A percentile compares a stretch with the other conserved stretches of the same genome.
Evolutionary conservation across 176 grass and related monocot species (phyloP).

Genomic region (Saccharum officinarum): DNA sequence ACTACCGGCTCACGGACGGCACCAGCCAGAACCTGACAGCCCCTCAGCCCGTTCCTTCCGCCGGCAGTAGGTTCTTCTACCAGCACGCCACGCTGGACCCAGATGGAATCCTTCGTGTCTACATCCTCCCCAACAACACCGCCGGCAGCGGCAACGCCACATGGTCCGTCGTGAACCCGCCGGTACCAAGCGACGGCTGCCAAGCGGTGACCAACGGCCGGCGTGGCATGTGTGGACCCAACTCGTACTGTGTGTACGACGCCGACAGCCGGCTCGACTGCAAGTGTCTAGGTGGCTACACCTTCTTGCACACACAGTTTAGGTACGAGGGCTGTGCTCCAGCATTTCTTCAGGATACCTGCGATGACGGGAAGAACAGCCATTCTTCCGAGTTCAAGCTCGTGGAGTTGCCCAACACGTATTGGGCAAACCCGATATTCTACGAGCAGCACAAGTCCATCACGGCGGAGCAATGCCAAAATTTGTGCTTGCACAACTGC

Average conservation of each 20-base stretch:
- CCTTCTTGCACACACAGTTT: background rate
- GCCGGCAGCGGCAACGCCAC: background rate
- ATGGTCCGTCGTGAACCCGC: background rate
- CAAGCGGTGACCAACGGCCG: fast-evolving
- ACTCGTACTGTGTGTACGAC: background rate
- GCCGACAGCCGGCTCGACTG: background rate
- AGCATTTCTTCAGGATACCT: background rate
- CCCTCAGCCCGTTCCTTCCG: background rate
- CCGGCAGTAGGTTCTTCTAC: background rate
- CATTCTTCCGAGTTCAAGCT: background rate
- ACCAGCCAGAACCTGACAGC: background rate
- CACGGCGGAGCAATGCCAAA: background rate
- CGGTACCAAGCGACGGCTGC: background rate
- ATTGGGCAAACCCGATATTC: background rate
- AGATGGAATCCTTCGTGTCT: background rate
- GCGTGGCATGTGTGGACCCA: background rate
- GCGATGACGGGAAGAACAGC: background rate
- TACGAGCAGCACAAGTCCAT: background rate
- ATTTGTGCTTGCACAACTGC: background rate
- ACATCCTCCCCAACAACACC: background rate
- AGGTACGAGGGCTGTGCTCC: background rate
- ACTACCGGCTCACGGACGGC: background rate
- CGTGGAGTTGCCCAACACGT: background rate
- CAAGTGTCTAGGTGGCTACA: background rate
- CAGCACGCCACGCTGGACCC: background rate